phyloP scores from a whole-genome alignment of 2,329 filamentous ascomycete species.

The Pleomassaria siparia region DNA sequence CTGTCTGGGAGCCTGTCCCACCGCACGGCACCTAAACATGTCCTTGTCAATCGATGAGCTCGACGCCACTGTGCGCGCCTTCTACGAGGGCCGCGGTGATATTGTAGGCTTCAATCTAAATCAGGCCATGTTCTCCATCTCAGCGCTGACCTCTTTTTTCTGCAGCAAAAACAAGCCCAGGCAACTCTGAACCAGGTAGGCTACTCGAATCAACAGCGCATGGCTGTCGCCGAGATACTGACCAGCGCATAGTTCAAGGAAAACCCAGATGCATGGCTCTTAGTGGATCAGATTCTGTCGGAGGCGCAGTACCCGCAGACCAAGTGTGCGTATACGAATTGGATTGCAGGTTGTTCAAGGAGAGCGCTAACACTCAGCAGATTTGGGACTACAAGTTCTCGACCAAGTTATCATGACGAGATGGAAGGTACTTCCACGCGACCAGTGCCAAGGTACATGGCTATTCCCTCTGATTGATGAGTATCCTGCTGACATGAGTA shows the following conservation, averaged over 20 bases:
- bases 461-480: background rate
- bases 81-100: conserved; percentile 95
- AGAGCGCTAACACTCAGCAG: conserved; percentile 52
- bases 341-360: conserved; percentile 15
- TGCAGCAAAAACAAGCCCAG: conserved; percentile 93
- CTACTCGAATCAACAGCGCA: conserved; percentile 9
- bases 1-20: conserved; percentile 39
- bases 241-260: conserved; percentile 79
- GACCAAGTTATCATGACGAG: conserved; percentile 98
- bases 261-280: conserved; percentile 95
- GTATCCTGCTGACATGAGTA: conserved; percentile 41
- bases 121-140: conserved; percentile 14
- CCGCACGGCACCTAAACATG: conserved; percentile 50
- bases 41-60: conserved; percentile 84
- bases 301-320: conserved; percentile 93
- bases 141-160: conserved; percentile 43
- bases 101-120: conserved; percentile 61
- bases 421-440: conserved; percentile 96
- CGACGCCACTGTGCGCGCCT: conserved; percentile 92
- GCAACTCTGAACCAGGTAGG: conserved; percentile 88
- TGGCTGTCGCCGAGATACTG: conserved; percentile 11
- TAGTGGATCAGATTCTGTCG: conserved; percentile 95
- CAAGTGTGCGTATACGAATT: conserved; percentile 68
- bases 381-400: conserved; percentile 91
- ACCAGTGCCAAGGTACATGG: conserved; percentile 83